A percentile compares a stretch with the other conserved stretches of the same genome.
These are phyloP conservation scores for Rhododendron molle DNA, from an alignment of 148 eudicot genomes.

Conservation along the genomic window DNA sequence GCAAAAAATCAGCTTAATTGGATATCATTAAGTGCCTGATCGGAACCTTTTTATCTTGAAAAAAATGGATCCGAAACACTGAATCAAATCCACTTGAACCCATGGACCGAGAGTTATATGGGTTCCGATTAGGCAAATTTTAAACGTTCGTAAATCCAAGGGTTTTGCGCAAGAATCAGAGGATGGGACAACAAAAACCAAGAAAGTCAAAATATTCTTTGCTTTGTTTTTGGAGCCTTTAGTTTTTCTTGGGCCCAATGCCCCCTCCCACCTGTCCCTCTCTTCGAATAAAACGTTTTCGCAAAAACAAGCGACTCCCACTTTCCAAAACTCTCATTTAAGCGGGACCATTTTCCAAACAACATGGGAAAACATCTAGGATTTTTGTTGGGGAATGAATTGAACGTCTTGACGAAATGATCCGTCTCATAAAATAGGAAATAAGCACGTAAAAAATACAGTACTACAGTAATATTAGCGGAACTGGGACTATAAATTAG, in stretches of 20 bases:
- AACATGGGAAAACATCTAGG: background rate
- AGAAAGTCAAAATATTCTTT: constrained; percentile 8
- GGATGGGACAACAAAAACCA: background rate
- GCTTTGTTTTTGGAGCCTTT: background rate
- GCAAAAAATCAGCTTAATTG: too few species aligned
- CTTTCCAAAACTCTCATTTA: background rate
- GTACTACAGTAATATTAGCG: too few species aligned
- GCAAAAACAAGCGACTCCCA: background rate
- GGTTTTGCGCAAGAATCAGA: background rate
- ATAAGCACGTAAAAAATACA: too few species aligned
- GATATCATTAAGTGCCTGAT: too few species aligned
- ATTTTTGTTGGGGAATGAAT: background rate
- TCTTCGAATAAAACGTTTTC: background rate
- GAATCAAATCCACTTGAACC: too few species aligned
- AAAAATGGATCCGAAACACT: too few species aligned
- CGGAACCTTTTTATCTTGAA: too few species aligned
- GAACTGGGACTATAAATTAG: too few species aligned
- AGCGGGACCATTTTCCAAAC: background rate
- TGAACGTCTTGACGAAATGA: background rate
- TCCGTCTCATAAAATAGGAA: too few species aligned
- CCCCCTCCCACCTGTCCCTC: background rate
- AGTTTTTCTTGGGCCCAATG: background rate
- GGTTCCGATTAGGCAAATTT: too few species aligned
- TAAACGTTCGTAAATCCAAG: background rate
- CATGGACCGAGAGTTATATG: too few species aligned